Evolutionary conservation across 371 early-diverging fungal species (phyloP), one percentile per base, ranked within the genome.

Genomic region (Mucor velutinosus): DNA sequence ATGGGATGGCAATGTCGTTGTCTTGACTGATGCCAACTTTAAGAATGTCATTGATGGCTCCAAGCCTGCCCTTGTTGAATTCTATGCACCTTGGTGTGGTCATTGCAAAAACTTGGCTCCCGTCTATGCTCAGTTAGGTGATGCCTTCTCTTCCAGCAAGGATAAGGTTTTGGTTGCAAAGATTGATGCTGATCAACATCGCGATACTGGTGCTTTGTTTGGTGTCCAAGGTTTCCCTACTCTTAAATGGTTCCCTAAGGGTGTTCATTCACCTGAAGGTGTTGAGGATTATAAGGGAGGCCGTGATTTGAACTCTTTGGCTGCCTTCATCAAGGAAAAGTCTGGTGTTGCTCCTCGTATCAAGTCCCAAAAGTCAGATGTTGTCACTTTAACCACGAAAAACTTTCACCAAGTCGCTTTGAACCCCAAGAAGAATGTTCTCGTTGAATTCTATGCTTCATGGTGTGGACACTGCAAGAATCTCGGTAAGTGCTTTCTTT

Each of bases 71-170:
- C 85, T 98, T 63, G 82, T 97, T 55, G 96, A 96, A 78, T 93
- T 96, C 76, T 96, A 97, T 78, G 97, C 95, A 43, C 96, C 92
- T 32, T 95, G 94, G 95, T 96, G 96, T 82, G 93, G 93, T 62
- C 95, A 97, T 86, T 97, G 97, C 88, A 94, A 95, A 82, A 86
- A 81, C 70, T 87, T 97, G 60, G 95, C 90, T 7, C 95, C 96
- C 60, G 62, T 85, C 65, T 97, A 92, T 67, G 93, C 92, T 69
- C 86, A 92, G 72, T 86, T 97, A 53, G 96, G 88, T 37, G 86
- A 85, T 15, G 89, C 93, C 56, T 95, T 89, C 77, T 73, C 77
- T 17, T 86, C 89, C 68, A 83, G 85, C 47, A 83, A 90, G 51
- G 86, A 90, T 64, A 74, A 86, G 45, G 89, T 97, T 25, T 78